Conservation (phyloP, 106 monocot genomes). For the Narthecium ossifragum region DNA sequence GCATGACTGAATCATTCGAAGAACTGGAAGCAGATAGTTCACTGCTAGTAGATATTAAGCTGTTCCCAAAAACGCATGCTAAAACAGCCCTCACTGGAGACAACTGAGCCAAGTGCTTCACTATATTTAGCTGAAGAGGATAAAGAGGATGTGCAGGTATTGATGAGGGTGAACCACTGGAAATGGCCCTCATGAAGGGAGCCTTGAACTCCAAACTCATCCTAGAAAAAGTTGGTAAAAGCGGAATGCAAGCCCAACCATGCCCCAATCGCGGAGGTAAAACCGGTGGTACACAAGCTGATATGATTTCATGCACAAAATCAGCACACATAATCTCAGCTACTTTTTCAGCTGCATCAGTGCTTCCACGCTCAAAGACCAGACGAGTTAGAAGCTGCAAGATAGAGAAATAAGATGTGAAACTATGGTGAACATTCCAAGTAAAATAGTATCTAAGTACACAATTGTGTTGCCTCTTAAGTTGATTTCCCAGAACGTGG, state of each 20-base stretch:
- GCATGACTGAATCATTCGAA: slow-evolving; percentile 29
- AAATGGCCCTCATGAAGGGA: slow-evolving; percentile 19
- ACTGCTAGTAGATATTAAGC: slow-evolving; percentile 49
- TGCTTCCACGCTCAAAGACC: slow-evolving; percentile 91
- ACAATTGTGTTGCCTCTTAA: too few relatives aligned
- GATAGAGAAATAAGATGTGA: slow-evolving; percentile 2
- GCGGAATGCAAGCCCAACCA: slow-evolving; percentile 91
- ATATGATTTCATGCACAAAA: slow-evolving; percentile 96
- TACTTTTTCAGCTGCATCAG: slow-evolving; percentile 92
- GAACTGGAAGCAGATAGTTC: slow-evolving; percentile 26
- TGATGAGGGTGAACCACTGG: slow-evolving; percentile 26
- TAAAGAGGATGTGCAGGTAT: slow-evolving; percentile 40
- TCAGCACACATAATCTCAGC: slow-evolving; percentile 91
- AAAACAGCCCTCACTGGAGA: slow-evolving; percentile 95
- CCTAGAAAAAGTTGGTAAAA: slow-evolving; percentile 39
- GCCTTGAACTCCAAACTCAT: slow-evolving; percentile 21
- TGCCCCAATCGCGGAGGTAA: slow-evolving; percentile 71
- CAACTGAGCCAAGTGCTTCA: slow-evolving; percentile 76
- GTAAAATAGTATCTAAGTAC: too few relatives aligned
- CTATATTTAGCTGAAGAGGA: slow-evolving; percentile 78
- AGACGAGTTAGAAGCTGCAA: slow-evolving; percentile 79
- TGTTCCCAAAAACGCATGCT: slow-evolving; percentile 90
- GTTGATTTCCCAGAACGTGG: too few relatives aligned
- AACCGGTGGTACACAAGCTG: slow-evolving; percentile 96
- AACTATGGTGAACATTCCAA: too few relatives aligned